Percentiles rank a stretch among this genome's conserved stretches.
Conservation (phyloP, 495 filamentous ascomycete species). For the Xylaria intraflava region DNA sequence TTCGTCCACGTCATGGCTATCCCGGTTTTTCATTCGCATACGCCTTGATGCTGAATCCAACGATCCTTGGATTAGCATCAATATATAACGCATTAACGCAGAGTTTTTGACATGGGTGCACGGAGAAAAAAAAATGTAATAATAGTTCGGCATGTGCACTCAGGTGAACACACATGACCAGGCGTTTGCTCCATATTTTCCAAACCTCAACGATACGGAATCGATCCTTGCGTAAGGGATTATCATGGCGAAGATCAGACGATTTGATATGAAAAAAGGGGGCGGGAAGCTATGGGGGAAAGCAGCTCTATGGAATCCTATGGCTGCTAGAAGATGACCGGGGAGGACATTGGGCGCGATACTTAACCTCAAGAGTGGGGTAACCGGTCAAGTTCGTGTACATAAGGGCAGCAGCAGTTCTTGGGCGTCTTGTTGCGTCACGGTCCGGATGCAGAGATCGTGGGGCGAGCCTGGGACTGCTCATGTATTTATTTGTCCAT, state of each 20-base stretch:
- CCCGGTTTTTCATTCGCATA: background rate
- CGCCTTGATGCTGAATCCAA: background rate
- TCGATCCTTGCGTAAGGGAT: background rate
- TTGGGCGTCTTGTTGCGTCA: background rate
- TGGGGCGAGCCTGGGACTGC: background rate
- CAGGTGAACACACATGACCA: background rate
- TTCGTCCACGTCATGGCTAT: background rate
- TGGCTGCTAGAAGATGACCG: background rate
- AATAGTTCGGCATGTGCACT: conserved; percentile 4
- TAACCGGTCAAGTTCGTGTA: background rate
- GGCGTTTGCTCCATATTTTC: background rate
- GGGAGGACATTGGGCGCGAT: background rate
- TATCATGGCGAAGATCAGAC: background rate
- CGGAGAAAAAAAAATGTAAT: conserved; percentile 6
- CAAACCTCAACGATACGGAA: background rate
- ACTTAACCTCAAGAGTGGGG: background rate
- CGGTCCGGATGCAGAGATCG: background rate
- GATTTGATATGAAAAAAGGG: background rate
- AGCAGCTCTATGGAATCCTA: background rate
- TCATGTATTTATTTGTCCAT: background rate
- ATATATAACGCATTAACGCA: conserved; percentile 8
- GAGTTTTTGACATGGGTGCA: background rate
- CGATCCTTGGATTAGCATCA: conserved; percentile 5
- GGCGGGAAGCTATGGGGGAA: background rate
- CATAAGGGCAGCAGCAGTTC: background rate